Conservation (phyloP, 1,284 basidiomycete species). For the Ustilago esculenta region DNA sequence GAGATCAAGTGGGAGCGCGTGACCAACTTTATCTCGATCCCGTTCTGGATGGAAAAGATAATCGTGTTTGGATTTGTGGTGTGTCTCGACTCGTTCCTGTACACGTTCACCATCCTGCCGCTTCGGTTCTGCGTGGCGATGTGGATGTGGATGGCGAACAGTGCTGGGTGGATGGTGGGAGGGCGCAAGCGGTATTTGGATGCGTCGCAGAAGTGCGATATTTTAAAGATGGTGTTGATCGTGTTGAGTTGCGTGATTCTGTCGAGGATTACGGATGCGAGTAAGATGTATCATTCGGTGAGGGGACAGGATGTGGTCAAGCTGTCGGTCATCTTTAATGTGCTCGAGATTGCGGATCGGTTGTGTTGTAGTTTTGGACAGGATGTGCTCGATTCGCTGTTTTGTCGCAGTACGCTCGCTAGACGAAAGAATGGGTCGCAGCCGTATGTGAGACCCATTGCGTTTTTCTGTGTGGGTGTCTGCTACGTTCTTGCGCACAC, state of each 20-base stretch:
- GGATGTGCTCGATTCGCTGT: constrained; percentile 94
- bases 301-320: constrained; percentile 88
- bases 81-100: constrained; percentile 95
- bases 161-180: constrained; percentile 40
- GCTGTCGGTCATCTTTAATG: constrained; percentile 98
- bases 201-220: constrained; percentile 85
- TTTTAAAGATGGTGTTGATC: constrained; percentile 82
- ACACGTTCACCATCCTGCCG: constrained; percentile 96
- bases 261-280: constrained; percentile 87
- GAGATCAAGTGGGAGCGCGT: constrained; percentile 97
- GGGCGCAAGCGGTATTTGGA: constrained; percentile 52
- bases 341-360: constrained; percentile 83
- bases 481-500: constrained; percentile 83
- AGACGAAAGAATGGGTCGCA: constrained; percentile 69
- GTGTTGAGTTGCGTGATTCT: constrained; percentile 80
- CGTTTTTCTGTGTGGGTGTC: constrained; percentile 85
- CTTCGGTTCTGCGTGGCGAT: constrained; percentile 73
- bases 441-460: constrained; percentile 76
- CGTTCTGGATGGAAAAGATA: constrained; percentile 93
- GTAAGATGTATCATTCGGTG: constrained; percentile 98
- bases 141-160: constrained; percentile 49
- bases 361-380: constrained; percentile 97
- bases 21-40: constrained; percentile 93
- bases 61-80: constrained; percentile 91
- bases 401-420: constrained; percentile 88